Evolutionary conservation across 164 flowering plant species (phyloP).

Genomic region (Nymphaea colorata): DNA sequence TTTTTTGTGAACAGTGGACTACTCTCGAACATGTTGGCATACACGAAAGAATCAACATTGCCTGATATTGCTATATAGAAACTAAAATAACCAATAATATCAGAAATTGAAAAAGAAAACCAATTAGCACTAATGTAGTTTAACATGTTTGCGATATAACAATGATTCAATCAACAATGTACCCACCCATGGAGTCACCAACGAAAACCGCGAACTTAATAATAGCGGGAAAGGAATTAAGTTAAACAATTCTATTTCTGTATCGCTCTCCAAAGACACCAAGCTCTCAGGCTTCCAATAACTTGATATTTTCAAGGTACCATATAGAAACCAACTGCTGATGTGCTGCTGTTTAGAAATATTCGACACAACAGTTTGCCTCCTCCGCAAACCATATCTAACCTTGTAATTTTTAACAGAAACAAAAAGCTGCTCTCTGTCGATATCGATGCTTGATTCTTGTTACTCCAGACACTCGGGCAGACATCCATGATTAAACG

Average conservation of each 20-base stretch:
- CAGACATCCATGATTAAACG: slow-evolving; percentile 10
- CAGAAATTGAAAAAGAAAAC: no score
- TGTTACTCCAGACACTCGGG: background rate
- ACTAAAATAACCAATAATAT: no score
- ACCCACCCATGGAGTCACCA: no score
- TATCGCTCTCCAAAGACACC: background rate
- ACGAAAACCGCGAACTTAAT: no score
- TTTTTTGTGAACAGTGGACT: no score
- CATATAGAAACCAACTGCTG: background rate
- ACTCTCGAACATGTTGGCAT: no score
- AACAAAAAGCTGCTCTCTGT: background rate
- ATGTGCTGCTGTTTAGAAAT: background rate
- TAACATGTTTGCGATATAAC: no score
- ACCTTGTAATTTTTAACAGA: background rate
- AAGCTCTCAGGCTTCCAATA: background rate
- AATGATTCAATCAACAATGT: no score
- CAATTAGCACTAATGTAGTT: no score
- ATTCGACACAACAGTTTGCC: background rate
- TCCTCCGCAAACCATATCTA: background rate
- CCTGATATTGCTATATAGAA: no score
- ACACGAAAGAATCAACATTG: no score
- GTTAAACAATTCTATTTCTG: background rate
- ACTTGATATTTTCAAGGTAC: background rate
- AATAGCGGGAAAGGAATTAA: background rate
- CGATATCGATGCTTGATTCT: background rate